Evolutionary conservation across 257 asterid genomes (phyloP).

Genomic region (Hygrophila difformis): DNA sequence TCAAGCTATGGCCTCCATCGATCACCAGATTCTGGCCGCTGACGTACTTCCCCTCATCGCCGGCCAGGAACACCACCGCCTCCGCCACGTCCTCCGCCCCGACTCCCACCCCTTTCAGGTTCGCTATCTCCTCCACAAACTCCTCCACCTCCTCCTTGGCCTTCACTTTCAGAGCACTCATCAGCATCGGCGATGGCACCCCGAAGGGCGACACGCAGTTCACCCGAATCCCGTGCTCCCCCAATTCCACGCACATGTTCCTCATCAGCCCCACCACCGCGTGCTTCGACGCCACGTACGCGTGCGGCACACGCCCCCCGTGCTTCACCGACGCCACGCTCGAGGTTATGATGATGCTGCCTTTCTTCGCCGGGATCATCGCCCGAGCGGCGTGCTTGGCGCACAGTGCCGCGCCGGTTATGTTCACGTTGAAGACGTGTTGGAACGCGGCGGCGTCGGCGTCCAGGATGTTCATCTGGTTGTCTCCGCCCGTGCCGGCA

Average conservation of each 20-base stretch:
- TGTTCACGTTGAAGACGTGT: slow-evolving; percentile 61
- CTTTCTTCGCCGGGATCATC: slow-evolving; percentile 58
- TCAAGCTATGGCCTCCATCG: slow-evolving; percentile 74
- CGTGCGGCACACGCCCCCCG: slow-evolving; percentile 51
- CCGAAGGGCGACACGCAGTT: too few species aligned
- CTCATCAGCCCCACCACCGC: slow-evolving; percentile 47
- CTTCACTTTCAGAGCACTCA: slow-evolving; percentile 27
- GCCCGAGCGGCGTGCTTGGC: slow-evolving; percentile 71
- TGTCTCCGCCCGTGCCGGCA: slow-evolving; percentile 54
- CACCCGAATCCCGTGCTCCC: too few species aligned
- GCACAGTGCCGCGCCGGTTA: slow-evolving; percentile 50
- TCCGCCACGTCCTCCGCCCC: slow-evolving; percentile 65
- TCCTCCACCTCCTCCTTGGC: slow-evolving; percentile 39
- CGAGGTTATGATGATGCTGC: slow-evolving; percentile 47
- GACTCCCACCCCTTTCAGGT: slow-evolving; percentile 53
- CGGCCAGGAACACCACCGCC: slow-evolving; percentile 56
- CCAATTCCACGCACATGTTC: too few species aligned
- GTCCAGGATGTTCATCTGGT: slow-evolving; percentile 35
- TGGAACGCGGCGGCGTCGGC: slow-evolving; percentile 46
- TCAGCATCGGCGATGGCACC: slow-evolving; percentile 36
- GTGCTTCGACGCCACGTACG: slow-evolving; percentile 57
- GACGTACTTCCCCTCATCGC: slow-evolving; percentile 54
- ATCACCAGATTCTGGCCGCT: slow-evolving; percentile 63
- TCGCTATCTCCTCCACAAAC: slow-evolving; percentile 40
- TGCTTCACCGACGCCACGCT: slow-evolving; percentile 38